phyloP scores from a whole-genome alignment of 179 eudicot species.

The Gypsophila paniculata region DNA sequence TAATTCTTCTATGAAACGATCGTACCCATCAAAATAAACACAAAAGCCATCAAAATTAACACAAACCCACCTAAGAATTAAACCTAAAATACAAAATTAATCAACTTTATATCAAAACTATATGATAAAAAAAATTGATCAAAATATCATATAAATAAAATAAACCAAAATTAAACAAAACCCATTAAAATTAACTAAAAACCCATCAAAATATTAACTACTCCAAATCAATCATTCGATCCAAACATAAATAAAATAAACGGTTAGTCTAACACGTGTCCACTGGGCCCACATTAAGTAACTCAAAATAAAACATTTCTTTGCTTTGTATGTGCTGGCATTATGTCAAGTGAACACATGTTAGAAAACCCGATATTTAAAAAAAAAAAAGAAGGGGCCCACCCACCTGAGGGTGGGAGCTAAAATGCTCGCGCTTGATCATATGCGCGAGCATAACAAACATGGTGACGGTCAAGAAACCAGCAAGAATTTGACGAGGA shows the following conservation, averaged over 20 bases:
- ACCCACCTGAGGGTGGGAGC: slow-evolving; percentile 36
- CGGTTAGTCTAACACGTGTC: no score
- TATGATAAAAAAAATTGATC: background rate
- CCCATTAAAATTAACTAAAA: slow-evolving; percentile 1
- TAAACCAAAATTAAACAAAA: background rate
- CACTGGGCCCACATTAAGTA: no score
- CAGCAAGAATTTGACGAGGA: slow-evolving; percentile 91
- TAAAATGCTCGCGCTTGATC: slow-evolving; percentile 83
- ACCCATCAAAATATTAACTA: background rate
- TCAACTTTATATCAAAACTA: background rate
- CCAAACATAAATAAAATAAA: no score
- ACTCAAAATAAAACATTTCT: no score
- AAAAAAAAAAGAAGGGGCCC: background rate
- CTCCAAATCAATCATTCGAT: no score
- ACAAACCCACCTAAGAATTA: no score
- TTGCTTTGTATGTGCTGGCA: no score
- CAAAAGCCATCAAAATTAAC: background rate
- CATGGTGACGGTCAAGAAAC: slow-evolving; percentile 80
- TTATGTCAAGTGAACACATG: no score
- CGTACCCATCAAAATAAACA: no score
- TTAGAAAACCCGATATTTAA: no score
- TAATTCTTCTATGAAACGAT: no score
- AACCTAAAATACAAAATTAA: background rate
- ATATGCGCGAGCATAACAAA: slow-evolving; percentile 89
- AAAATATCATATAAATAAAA: background rate